phyloP scores from a whole-genome alignment of 768 basidiomycete species.

The Lentinula detonsa region DNA sequence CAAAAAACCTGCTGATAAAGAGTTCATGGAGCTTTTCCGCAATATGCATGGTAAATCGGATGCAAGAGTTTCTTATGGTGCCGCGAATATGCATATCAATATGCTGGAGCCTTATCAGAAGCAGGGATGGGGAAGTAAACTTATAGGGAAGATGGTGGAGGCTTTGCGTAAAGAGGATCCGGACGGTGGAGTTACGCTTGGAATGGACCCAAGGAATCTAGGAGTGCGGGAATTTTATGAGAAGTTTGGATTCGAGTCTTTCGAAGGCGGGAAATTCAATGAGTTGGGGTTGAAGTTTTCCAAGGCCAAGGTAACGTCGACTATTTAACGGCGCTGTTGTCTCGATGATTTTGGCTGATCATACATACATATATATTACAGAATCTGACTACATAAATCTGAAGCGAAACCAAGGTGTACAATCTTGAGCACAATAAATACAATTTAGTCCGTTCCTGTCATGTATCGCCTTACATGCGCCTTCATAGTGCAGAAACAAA shows the following conservation, averaged over 20 bases:
- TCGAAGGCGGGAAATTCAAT: constrained; percentile 1
- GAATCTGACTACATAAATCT: not conserved
- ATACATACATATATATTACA: not conserved
- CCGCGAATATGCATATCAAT: constrained; percentile 4
- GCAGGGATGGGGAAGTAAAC: not conserved
- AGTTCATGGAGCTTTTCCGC: not conserved
- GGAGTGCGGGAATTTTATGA: not conserved
- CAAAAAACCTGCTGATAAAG: not conserved
- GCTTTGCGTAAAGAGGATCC: not conserved
- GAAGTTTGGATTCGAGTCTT: not conserved
- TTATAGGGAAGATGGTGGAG: not conserved
- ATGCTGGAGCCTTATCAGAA: constrained; percentile 1
- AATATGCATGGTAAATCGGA: not conserved
- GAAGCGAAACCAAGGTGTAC: not conserved
- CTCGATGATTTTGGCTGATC: not conserved
- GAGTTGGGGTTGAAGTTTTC: not conserved
- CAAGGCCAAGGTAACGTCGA: not conserved
- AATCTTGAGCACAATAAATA: not conserved
- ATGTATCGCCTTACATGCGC: not conserved
- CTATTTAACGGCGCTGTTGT: not conserved
- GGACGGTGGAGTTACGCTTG: not conserved
- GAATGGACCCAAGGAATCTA: constrained; percentile 1
- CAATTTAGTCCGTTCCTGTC: not conserved
- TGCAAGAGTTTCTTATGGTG: not conserved
- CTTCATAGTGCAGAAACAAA: not conserved